Conservation (phyloP, 306 rosid genomes). For the Chamaecrista fasciculata region DNA sequence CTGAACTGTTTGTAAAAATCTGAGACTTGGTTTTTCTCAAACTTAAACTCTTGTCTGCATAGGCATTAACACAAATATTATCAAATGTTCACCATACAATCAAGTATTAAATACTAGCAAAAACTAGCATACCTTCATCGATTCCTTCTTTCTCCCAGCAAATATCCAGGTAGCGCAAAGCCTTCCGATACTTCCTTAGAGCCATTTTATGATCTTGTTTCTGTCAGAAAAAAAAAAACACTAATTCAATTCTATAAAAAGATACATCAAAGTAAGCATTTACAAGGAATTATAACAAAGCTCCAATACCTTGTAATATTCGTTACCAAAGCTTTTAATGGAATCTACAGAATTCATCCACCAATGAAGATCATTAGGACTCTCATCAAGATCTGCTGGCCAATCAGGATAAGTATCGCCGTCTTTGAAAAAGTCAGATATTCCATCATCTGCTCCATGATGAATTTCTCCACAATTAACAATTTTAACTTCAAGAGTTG, state of each 20-base stretch:
- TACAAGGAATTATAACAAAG: conserved; percentile 13
- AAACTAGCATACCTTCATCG: conserved; percentile 61
- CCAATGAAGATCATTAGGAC: conserved; percentile 68
- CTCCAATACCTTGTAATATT: conserved; percentile 59
- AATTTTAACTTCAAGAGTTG: conserved; percentile 50
- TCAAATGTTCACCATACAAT: conserved; percentile 8
- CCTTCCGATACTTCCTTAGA: conserved; percentile 74
- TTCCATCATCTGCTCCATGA: conserved; percentile 73
- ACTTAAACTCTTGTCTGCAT: conserved; percentile 64
- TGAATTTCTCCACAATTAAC: conserved; percentile 79
- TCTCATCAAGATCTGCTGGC: conserved; percentile 82
- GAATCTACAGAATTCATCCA: conserved; percentile 76
- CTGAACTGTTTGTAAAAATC: conserved; percentile 89
- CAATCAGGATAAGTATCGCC: conserved; percentile 89
- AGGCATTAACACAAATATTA: conserved; percentile 16
- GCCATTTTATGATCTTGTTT: conserved; percentile 87
- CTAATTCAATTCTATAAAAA: not conserved
- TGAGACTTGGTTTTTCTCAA: conserved; percentile 88
- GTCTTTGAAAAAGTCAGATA: conserved; percentile 75
- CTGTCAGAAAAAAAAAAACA: conserved; percentile 34
- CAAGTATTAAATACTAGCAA: not conserved
- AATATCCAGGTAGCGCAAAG: conserved; percentile 75
- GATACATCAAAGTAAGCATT: not conserved
- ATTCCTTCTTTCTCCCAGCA: conserved; percentile 97
- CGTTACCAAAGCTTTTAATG: conserved; percentile 74